Percentiles rank a stretch among this genome's conserved stretches.
Conservation (phyloP, 2,329 filamentous ascomycete species). For the Seiridium cupressi region DNA sequence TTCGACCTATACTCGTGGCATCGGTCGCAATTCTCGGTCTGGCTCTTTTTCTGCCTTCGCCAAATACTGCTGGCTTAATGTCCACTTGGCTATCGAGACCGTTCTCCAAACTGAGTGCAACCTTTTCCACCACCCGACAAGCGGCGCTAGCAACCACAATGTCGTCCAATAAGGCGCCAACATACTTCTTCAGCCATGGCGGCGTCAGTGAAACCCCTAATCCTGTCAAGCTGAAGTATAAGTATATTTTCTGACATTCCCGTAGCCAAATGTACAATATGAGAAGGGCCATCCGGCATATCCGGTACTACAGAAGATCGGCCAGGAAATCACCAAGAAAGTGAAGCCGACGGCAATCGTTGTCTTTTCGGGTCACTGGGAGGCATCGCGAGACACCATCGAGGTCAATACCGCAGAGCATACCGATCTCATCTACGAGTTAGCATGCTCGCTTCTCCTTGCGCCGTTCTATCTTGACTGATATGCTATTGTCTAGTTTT, state of each 20-base stretch:
- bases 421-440: constrained; percentile 71
- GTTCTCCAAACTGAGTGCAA: constrained; percentile 12
- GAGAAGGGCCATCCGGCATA: constrained; percentile 68
- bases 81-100: constrained; percentile 16
- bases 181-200: constrained; percentile 51
- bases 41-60: constrained; percentile 21
- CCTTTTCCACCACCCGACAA: constrained; percentile 7
- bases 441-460: constrained; percentile 18
- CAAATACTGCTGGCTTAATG: constrained; percentile 13
- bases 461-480: neutral
- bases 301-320: constrained; percentile 57
- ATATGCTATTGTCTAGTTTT: constrained; percentile 42
- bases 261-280: constrained; percentile 63
- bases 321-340: constrained; percentile 66
- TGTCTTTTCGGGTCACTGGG: constrained; percentile 78
- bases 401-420: constrained; percentile 64
- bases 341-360: constrained; percentile 72
- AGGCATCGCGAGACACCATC: constrained; percentile 53
- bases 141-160: constrained; percentile 15
- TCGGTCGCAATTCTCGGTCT: constrained; percentile 15
- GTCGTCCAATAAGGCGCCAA: constrained; percentile 31
- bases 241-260: neutral
- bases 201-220: constrained; percentile 34
- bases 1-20: constrained; percentile 13
- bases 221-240: neutral